Evolutionary conservation across 2,329 filamentous ascomycete species (phyloP).

Genomic region (Fusarium marasasianum): DNA sequence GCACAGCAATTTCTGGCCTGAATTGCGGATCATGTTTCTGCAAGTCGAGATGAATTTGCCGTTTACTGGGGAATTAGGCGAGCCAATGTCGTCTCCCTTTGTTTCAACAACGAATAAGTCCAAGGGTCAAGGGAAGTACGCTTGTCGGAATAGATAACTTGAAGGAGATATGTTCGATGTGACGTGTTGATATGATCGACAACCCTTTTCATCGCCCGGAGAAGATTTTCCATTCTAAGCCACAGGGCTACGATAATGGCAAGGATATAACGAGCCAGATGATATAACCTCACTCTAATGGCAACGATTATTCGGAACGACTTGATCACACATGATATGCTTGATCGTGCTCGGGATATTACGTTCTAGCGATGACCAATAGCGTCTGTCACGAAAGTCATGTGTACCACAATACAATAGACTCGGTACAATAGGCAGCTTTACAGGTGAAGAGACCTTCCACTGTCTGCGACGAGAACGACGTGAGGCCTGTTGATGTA

Average conservation of each 20-base stretch:
- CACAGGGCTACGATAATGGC: not conserved
- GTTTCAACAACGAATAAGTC: not conserved
- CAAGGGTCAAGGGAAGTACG: not conserved
- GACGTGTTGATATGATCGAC: not conserved
- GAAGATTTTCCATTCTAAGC: not conserved
- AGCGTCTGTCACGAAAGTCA: no score
- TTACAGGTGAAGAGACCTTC: not conserved
- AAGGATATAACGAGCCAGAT: not conserved
- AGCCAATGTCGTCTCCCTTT: not conserved
- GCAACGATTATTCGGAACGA: not conserved
- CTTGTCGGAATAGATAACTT: not conserved
- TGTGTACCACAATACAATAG: no score
- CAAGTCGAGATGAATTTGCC: not conserved
- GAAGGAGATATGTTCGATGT: fast-evolving
- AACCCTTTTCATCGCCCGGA: not conserved
- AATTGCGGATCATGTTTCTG: not conserved
- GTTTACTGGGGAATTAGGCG: not conserved
- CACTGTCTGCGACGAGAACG: not conserved
- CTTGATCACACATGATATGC: not conserved
- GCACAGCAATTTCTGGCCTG: not conserved
- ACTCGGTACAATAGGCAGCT: no score
- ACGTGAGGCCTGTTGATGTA: not conserved
- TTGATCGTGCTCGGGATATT: not conserved
- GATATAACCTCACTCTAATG: not conserved
- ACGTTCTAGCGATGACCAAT: fast-evolving